Evolutionary conservation across 371 early-diverging fungal genomes (phyloP), one percentile per base, ranked within the genome.

Genomic region (Smittium culicis): DNA sequence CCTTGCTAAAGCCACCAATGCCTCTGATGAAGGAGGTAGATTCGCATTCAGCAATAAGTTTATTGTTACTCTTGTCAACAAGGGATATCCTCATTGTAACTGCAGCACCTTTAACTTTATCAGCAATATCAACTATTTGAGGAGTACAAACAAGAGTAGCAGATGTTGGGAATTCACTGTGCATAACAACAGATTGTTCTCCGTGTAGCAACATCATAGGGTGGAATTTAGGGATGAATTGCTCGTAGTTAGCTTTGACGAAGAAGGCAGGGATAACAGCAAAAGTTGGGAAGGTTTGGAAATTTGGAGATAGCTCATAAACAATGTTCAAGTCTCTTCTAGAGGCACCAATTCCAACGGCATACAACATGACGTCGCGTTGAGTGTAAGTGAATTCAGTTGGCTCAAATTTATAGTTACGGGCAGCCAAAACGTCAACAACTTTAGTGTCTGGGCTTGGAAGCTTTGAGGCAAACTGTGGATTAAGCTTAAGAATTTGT

Each of bases 121-220:
- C 96, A 67, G 93, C 81, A 64, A 98, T 86, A 68, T 96, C 96
- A 66, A 98, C 80, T 57, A 96, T 72, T 70, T 81, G 83, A 64
- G 88, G 83, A 33, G 83, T 82, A 68, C 88, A 86, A 62, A 76
- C 82, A 61, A 98, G 78, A 33, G 79, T 87, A 67, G 91, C 96
- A 25, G 80, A 73, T 58, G 91, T 86, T 31, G 94, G 93, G 29
- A 95, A 78, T 33, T 92, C 88, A 68, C 83, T 83, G 74, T 88
- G 81, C 65, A 96, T 71, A 68, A 89, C 86, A 61, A 93, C 78
- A 82, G 86, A 96, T 79, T 98, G 98, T 77, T 98, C 97, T 68
- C 96, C 98, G 77, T 98, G 98, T 66, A 98, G 82, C 69, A 98
- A 83, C 92, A 92, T 91, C 94, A 94, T 94, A 34, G 93, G 94